These are phyloP conservation scores for Diaporthe caulivora DNA, from an alignment of 2,329 filamentous ascomycete species.

Conservation along the genomic window DNA sequence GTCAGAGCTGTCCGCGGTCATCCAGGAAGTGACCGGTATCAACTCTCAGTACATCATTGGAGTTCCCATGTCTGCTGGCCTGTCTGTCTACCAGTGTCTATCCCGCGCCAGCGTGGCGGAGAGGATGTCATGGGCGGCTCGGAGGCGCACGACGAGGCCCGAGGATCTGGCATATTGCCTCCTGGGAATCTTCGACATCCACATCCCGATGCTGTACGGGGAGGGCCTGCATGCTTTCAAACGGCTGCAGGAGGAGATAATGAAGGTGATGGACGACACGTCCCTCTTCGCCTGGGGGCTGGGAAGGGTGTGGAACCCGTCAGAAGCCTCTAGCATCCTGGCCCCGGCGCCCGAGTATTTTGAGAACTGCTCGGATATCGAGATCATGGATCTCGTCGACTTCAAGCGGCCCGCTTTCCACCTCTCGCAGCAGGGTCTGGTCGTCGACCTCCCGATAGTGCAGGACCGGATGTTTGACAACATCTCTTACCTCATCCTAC, in stretches of 20 bases:
- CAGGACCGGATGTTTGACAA: constrained; percentile 16
- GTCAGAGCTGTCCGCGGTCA: not conserved
- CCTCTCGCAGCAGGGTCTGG: not conserved
- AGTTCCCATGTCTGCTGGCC: not conserved
- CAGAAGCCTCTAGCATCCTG: constrained; percentile 5
- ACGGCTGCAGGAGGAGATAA: constrained; percentile 44
- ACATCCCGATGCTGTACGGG: constrained; percentile 47
- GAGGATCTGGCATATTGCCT: constrained; percentile 48
- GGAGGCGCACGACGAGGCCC: constrained; percentile 41
- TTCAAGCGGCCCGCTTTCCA: constrained; percentile 13
- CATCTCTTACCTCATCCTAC: constrained; percentile 13
- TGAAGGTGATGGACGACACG: constrained; percentile 43
- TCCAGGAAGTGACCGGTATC: constrained; percentile 11
- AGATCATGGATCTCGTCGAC: constrained; percentile 22
- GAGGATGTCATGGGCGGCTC: constrained; percentile 47
- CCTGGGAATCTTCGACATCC: constrained; percentile 47
- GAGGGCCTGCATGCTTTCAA: constrained; percentile 44
- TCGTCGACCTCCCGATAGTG: constrained; percentile 5
- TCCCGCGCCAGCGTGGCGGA: constrained; percentile 40
- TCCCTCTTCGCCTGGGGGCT: constrained; percentile 45
- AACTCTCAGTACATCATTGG: not conserved
- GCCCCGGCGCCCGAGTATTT: constrained; percentile 14
- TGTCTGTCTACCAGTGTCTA: constrained; percentile 38
- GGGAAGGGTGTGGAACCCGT: constrained; percentile 16
- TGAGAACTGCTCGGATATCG: constrained; percentile 17